Base-by-base conservation (phyloP, 2,329 filamentous ascomycete genomes). In the Paecilomyces fulvus region DNA sequence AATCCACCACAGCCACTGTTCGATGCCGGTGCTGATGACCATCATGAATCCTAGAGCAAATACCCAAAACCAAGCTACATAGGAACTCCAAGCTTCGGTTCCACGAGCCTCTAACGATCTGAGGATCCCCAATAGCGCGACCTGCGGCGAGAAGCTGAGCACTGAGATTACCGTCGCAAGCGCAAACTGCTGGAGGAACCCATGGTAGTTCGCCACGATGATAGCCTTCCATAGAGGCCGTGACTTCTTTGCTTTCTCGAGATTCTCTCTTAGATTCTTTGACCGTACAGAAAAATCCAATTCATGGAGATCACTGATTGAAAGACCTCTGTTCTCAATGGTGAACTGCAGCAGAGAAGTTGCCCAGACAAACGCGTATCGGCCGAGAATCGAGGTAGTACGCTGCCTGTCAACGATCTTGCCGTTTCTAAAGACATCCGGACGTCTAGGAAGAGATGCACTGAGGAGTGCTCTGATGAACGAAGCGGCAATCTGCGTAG, bases 81-180 rank as follows among this genome's bases (percentile, higher is more conserved):
- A 64, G 3, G 79, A 75, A 7, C 82, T 73, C 17, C 73, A 65
- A 21, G 77, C 70, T 1, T 79, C 80, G 1, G 67, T 65, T 10
- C 75, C 70, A 20, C 80, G 77, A 20, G 65, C 68, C 68, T 92
- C 87, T 10, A 92, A 77, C 7, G 82, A 77, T 30, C 78, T 77
- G n/a, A 92, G 79, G 7, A 91, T 78, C 52, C 81, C 80, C 53
- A 86, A 75, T 59, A 88, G 83, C 31, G 84, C 80, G 70, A 84
- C 83, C 64, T 89, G 88, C 1, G 88, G 88, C 0, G 82, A 78
- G 58, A 90, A 84, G 57, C 83, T 83, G n/a, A 85, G 62, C 30
- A 84, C 63, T 10, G 81, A 79, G 28, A 78, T 75, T 20, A 77
- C 60, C 0, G 83, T 59, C 3, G 83, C 83, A 12, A 87, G 65